Conservation (phyloP, 176 grass and related monocot species). For the Rhynchospora tenuis region DNA sequence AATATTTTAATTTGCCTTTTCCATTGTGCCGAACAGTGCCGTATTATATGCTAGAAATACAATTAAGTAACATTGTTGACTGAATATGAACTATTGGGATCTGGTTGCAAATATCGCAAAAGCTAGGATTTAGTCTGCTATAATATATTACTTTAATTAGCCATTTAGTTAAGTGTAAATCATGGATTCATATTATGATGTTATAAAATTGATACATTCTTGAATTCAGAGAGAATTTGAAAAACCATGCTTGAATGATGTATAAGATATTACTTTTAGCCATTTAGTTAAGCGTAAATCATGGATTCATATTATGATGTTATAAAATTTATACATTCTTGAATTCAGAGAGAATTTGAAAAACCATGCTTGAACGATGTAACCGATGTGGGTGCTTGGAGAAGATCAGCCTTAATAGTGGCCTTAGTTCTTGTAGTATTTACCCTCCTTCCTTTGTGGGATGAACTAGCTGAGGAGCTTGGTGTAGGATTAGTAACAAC, state of each 20-base stretch:
- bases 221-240: slow-evolving; percentile 65
- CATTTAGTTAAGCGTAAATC: neutral
- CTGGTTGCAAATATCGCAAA: neutral
- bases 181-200: neutral
- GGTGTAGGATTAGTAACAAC: slow-evolving; percentile 71
- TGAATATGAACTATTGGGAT: neutral
- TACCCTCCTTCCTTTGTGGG: slow-evolving; percentile 85
- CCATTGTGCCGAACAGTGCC: neutral
- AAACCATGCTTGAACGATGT: slow-evolving; percentile 97
- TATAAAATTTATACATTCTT: slow-evolving; percentile 21
- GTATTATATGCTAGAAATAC: neutral
- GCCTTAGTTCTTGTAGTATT: slow-evolving; percentile 65
- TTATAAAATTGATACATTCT: slow-evolving; percentile 14
- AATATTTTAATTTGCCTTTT: neutral
- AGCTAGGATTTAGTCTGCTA: neutral
- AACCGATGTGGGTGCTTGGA: slow-evolving; percentile 82
- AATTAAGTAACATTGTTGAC: neutral
- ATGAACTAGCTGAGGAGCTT: slow-evolving; percentile 92
- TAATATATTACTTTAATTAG: neutral
- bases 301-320: neutral
- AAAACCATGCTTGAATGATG: slow-evolving; percentile 93
- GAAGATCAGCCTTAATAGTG: slow-evolving; percentile 47
- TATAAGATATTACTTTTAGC: neutral
- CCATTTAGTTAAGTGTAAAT: neutral
- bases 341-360: slow-evolving; percentile 62